A percentile compares a stretch with the other conserved stretches of the same genome.
These are phyloP conservation scores for Rosa multiflora DNA, from an alignment of 306 rosid genomes.

Conservation along the genomic window DNA sequence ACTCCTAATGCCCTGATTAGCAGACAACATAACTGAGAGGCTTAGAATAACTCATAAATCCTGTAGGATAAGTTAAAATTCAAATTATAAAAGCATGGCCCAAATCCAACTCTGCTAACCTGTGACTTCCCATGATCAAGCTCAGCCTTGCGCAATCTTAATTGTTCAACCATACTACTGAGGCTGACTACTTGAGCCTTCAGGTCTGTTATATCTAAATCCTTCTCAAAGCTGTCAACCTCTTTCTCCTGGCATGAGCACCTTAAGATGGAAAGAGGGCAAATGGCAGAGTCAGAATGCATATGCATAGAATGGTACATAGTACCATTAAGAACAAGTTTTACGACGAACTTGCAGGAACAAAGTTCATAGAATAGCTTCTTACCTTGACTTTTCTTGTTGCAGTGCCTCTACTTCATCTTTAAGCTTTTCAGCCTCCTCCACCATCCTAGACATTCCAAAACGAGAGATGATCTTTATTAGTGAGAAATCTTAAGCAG, in stretches of 20 bases:
- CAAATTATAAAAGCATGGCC: constrained; percentile 3
- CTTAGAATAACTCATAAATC: background rate
- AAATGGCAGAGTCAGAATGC: constrained; percentile 11
- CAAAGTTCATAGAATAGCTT: constrained; percentile 17
- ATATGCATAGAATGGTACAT: constrained; percentile 19
- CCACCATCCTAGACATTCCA: constrained; percentile 66
- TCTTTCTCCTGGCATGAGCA: constrained; percentile 47
- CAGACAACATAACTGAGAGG: constrained; percentile 22
- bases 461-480: constrained; percentile 3
- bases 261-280: constrained; percentile 43
- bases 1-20: constrained; percentile 42
- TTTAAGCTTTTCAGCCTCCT: constrained; percentile 61
- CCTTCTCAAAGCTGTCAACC: constrained; percentile 40
- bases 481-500: background rate
- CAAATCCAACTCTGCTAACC: constrained; percentile 47
- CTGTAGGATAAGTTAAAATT: background rate
- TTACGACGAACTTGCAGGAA: constrained; percentile 8
- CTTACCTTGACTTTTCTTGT: constrained; percentile 61
- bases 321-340: constrained; percentile 11
- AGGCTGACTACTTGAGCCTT: constrained; percentile 65
- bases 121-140: constrained; percentile 36
- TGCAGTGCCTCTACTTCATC: constrained; percentile 63
- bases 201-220: constrained; percentile 55
- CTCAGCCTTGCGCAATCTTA: constrained; percentile 56
- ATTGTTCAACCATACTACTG: constrained; percentile 52